These are phyloP conservation scores for Stenogyne calaminthoides DNA, from an alignment of 305 asterid species.

Conservation along the genomic window DNA sequence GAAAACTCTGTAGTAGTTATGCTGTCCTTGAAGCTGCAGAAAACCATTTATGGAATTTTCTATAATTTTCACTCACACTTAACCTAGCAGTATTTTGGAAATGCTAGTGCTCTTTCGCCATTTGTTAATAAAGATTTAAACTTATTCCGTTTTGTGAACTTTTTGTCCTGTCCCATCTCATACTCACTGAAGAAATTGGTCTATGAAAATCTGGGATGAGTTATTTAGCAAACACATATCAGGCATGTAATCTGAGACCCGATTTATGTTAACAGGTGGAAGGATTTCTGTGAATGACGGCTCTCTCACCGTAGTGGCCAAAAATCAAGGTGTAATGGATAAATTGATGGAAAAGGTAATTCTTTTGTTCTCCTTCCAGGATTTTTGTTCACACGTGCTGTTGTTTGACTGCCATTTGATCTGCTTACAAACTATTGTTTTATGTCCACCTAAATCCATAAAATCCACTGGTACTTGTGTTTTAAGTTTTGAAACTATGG, in stretches of 20 bases:
- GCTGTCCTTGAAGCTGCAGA: background rate
- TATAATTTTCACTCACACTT: background rate
- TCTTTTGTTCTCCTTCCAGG: conserved; percentile 5
- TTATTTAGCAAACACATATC: background rate
- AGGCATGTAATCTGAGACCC: conserved; percentile 21
- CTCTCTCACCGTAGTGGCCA: conserved; percentile 75
- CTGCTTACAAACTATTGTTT: conserved; percentile 13
- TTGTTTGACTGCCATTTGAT: conserved; percentile 22
- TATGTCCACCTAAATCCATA: conserved; percentile 15
- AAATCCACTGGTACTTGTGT: background rate
- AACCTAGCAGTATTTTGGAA: background rate
- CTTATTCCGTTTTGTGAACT: background rate
- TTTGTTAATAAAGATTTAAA: background rate
- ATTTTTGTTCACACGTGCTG: conserved; percentile 7
- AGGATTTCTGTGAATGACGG: conserved; percentile 85
- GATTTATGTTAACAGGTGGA: conserved; percentile 61
- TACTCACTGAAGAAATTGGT: conserved; percentile 9
- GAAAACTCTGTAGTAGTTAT: background rate
- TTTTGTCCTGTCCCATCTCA: background rate
- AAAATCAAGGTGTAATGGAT: conserved; percentile 73
- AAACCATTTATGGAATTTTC: background rate
- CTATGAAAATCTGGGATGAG: conserved; percentile 17
- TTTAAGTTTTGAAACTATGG: background rate
- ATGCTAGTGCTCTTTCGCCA: background rate
- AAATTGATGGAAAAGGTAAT: conserved; percentile 82